Base-by-base conservation (phyloP, 768 basidiomycete species). In the Leucosporidium yakuticum region DNA sequence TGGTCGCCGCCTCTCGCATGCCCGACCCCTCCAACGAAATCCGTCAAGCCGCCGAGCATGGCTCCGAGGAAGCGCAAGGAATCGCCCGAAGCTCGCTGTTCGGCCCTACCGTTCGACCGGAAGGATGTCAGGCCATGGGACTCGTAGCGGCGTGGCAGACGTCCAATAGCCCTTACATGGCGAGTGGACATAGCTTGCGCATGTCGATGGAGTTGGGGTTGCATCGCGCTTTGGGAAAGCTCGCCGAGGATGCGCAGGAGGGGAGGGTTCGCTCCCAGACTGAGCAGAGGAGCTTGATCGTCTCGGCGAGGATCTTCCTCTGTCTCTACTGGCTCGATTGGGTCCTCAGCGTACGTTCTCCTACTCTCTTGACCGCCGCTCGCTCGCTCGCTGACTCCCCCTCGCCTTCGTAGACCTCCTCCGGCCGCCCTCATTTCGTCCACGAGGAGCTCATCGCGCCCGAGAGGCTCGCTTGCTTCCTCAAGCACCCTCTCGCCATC, bases 321-420 rank as follows among this genome's bases (percentile, higher is more conserved):
- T 93, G 91, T 77, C 83, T 95, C 53, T 95, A 94, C 77, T 91
- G 91, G 90, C 91, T 95, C 75, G 93, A 95, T 80, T 92, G 93
- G 80, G 89, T 93, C 90, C 51, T 56, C 25, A 63, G 54, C 49
- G 32, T 21, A 15, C 21, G 48, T 29, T 50, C 29, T 51, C 11
- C 14, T 15, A 12, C 14, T 15, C 39, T 44, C 39, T 2, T 15
- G 21, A 7, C 11, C 17, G 53, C 12, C 49, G 32, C 32, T 29
- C n/a, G n/a, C n/a, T n/a, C n/a, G 2, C 48, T 21, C 14, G 44
- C 23, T 25, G 29, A 44, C 23, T 11, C 15, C 21, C 12, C 11
- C 48, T 23, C 14, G 29, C 23, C n/a, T n/a, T 50, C 25, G 34
- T 15, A 44, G 39, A 44, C 39, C 50, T 44, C 39, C 39, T 44